Percentiles rank a stretch among this genome's conserved stretches.
phyloP scores from a whole-genome alignment of 805 yeast species.

The Barnettozyma salicaria region DNA sequence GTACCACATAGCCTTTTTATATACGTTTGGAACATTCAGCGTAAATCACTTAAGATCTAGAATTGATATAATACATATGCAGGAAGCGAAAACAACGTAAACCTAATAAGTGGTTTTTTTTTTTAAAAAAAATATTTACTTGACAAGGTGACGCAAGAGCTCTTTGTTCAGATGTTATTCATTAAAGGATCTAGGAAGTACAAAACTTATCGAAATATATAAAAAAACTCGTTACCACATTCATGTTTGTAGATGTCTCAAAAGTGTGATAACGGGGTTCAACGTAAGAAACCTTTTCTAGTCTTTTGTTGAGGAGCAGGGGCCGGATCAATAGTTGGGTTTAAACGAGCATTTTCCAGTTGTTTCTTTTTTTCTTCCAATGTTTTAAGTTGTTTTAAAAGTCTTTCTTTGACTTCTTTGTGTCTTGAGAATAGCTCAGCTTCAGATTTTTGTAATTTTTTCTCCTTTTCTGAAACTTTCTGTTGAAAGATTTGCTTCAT shows the following conservation, averaged over 20 bases:
- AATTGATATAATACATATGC: background rate
- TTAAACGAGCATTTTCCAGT: slow-evolving; percentile 56
- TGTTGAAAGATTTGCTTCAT: slow-evolving; percentile 96
- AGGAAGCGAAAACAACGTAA: background rate
- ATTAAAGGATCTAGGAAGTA: too few species aligned
- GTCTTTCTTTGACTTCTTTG: slow-evolving; percentile 94
- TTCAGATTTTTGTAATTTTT: slow-evolving; percentile 93
- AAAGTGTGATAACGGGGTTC: too few species aligned
- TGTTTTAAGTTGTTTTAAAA: slow-evolving; percentile 79
- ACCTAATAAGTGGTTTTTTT: too few species aligned
- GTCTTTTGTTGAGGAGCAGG: slow-evolving; percentile 47
- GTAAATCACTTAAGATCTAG: too few species aligned
- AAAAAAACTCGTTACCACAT: too few species aligned
- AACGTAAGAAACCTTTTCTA: slow-evolving; percentile 79
- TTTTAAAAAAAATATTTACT: too few species aligned
- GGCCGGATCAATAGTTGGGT: slow-evolving; percentile 32
- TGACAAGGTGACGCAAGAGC: background rate
- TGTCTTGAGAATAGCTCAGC: slow-evolving; percentile 93
- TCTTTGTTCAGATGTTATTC: too few species aligned
- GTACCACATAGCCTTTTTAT: too few species aligned
- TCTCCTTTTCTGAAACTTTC: slow-evolving; percentile 94
- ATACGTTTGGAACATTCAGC: slow-evolving; percentile 3
- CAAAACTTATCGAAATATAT: too few species aligned
- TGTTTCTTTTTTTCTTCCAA: slow-evolving; percentile 87
- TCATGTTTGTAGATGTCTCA: too few species aligned